phyloP scores from a whole-genome alignment of 768 basidiomycete species.

The Sistotremastrum niveocremeum region DNA sequence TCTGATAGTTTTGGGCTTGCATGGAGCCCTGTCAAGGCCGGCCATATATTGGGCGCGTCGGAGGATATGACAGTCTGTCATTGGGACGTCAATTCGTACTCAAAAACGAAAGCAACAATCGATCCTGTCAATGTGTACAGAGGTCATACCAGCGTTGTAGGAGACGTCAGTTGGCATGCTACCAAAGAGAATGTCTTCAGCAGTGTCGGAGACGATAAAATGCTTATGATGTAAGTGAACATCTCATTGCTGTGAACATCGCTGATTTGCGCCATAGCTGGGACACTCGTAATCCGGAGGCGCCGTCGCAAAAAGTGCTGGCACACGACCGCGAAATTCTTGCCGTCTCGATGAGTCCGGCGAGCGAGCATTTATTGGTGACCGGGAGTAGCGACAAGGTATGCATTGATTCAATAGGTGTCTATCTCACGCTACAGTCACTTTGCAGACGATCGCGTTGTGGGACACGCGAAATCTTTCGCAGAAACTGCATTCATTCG shows the following conservation, averaged over 20 bases:
- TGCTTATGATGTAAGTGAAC: slow-evolving; percentile 73
- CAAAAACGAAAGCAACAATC: slow-evolving; percentile 62
- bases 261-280: slow-evolving; percentile 40
- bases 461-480: slow-evolving; percentile 74
- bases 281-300: slow-evolving; percentile 71
- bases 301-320: slow-evolving; percentile 58
- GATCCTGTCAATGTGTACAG: slow-evolving; percentile 75
- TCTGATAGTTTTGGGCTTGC: slow-evolving; percentile 70
- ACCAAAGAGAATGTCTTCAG: slow-evolving; percentile 74
- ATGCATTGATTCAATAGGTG: slow-evolving; percentile 4
- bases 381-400: slow-evolving; percentile 95
- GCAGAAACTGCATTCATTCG: slow-evolving; percentile 78
- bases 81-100: slow-evolving; percentile 90
- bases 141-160: slow-evolving; percentile 86
- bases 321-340: slow-evolving; percentile 90
- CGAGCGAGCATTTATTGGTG: slow-evolving; percentile 60
- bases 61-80: slow-evolving; percentile 95
- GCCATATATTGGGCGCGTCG: slow-evolving; percentile 81
- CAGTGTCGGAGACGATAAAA: slow-evolving; percentile 92
- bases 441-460: slow-evolving; percentile 63
- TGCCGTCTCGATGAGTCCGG: slow-evolving; percentile 81
- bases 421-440: not conserved
- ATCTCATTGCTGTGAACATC: not conserved
- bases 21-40: slow-evolving; percentile 78
- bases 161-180: slow-evolving; percentile 94